phyloP scores from a whole-genome alignment of 768 basidiomycete species.

The Sarcodon aspratus region DNA sequence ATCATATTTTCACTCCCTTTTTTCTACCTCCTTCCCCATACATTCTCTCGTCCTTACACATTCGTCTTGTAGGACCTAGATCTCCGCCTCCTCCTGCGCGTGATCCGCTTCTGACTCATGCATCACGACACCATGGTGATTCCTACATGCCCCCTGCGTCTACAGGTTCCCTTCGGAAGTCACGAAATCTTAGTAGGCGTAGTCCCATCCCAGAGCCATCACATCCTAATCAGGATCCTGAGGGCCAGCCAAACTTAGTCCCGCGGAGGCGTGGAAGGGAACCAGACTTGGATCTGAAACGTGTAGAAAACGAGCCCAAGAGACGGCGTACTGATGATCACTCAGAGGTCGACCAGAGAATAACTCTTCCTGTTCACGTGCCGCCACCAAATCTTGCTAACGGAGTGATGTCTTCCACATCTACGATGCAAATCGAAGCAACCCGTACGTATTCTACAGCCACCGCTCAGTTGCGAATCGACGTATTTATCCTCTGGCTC shows the following conservation, averaged over 20 bases:
- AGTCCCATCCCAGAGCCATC: not conserved
- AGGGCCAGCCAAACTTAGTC: slow-evolving; percentile 2
- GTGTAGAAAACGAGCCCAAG: slow-evolving; percentile 9
- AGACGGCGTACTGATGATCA: slow-evolving; percentile 7
- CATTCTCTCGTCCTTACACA: slow-evolving; percentile 24
- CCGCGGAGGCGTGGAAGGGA: slow-evolving; percentile 13
- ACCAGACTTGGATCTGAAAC: slow-evolving; percentile 2
- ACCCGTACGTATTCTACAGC: slow-evolving; percentile 20
- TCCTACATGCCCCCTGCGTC: slow-evolving; percentile 5
- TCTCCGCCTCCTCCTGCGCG: slow-evolving; percentile 26
- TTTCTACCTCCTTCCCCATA: slow-evolving; percentile 21
- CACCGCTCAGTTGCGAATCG: slow-evolving; percentile 5
- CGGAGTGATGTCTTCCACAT: not conserved
- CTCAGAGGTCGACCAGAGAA: too few species aligned
- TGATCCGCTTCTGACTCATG: slow-evolving; percentile 18
- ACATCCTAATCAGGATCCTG: not conserved
- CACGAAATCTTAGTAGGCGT: slow-evolving; percentile 1
- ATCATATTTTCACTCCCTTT: slow-evolving; percentile 23
- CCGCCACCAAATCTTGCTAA: slow-evolving; percentile 8
- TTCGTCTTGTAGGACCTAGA: slow-evolving; percentile 35
- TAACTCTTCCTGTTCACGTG: not conserved
- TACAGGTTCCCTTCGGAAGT: not conserved
- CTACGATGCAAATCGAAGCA: slow-evolving; percentile 5
- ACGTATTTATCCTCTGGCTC: slow-evolving; percentile 15
- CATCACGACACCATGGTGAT: slow-evolving; percentile 3